Evolutionary conservation across 2,329 filamentous ascomycete genomes (phyloP).

Genomic region (Fusarium drepaniforme): DNA sequence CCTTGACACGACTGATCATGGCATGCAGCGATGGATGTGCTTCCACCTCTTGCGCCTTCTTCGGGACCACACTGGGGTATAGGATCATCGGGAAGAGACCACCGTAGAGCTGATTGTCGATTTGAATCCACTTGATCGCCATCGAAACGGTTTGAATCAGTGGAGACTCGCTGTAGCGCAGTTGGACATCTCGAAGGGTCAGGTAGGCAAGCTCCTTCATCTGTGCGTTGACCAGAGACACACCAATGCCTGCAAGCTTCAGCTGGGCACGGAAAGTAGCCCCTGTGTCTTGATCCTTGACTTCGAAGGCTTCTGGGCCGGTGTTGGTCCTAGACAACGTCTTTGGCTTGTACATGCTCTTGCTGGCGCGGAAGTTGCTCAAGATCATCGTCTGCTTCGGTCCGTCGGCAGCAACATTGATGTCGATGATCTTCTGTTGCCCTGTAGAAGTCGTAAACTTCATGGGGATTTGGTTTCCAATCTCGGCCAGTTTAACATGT

Average conservation of each 20-base stretch:
- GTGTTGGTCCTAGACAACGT: constrained; percentile 61
- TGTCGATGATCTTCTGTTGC: constrained; percentile 89
- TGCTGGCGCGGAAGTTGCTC: constrained; percentile 92
- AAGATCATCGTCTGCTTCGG: constrained; percentile 95
- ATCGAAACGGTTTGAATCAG: constrained; percentile 92
- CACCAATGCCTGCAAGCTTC: constrained; percentile 88
- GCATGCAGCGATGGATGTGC: constrained; percentile 94
- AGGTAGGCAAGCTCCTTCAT: constrained; percentile 93
- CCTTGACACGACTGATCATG: constrained; percentile 94
- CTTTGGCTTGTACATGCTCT: constrained; percentile 84
- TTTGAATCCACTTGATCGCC: constrained; percentile 98
- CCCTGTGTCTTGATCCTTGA: constrained; percentile 90
- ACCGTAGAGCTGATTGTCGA: constrained; percentile 98
- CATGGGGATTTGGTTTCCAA: constrained; percentile 95
- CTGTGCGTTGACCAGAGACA: constrained; percentile 94
- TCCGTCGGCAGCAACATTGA: constrained; percentile 95
- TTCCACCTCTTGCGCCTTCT: constrained; percentile 96
- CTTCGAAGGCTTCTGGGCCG: constrained; percentile 79
- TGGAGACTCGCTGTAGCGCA: constrained; percentile 93
- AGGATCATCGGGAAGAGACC: constrained; percentile 98
- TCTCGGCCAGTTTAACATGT: constrained; percentile 95
- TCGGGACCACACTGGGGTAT: constrained; percentile 97
- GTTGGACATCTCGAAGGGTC: constrained; percentile 89
- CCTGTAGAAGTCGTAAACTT: constrained; percentile 79
- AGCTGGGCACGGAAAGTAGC: constrained; percentile 92